These are phyloP conservation scores for Sphaerulina populicola DNA, from an alignment of 2,329 filamentous ascomycete genomes.

Conservation along the genomic window DNA sequence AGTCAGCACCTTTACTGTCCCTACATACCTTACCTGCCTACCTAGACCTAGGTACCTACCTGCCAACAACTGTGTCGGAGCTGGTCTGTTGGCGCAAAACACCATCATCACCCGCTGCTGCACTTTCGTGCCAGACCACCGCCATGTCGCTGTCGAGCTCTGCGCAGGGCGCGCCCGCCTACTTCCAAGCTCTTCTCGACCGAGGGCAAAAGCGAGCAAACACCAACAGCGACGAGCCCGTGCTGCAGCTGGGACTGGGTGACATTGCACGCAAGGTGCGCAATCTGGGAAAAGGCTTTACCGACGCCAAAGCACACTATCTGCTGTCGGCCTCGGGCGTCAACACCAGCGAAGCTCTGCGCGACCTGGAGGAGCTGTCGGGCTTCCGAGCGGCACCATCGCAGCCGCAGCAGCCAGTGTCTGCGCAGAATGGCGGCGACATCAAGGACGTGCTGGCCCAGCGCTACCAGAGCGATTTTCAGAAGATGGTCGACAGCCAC, in stretches of 20 bases:
- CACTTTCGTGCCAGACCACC: not conserved
- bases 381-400: conserved; percentile 15
- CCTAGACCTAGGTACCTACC: too few species aligned
- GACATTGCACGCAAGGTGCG: conserved; percentile 72
- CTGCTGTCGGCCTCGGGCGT: conserved; percentile 88
- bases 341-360: conserved; percentile 73
- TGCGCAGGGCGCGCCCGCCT: conserved; percentile 40
- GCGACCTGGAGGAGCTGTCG: conserved; percentile 54
- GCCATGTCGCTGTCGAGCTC: conserved; percentile 13
- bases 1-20: too few species aligned
- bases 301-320: conserved; percentile 60
- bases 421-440: conserved; percentile 15
- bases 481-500: conserved; percentile 33
- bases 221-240: conserved; percentile 65
- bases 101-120: not conserved
- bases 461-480: conserved; percentile 55
- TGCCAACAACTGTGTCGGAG: too few species aligned
- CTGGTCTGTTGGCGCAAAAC: too few species aligned
- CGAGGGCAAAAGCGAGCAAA: conserved; percentile 56
- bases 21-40: too few species aligned
- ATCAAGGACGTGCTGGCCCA: conserved; percentile 28
- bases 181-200: conserved; percentile 57
- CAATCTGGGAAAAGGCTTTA: conserved; percentile 61
- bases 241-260: conserved; percentile 80
- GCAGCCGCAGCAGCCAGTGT: conserved; percentile 3